phyloP scores from a whole-genome alignment of 148 eudicot species.

The Camellia japonica region DNA sequence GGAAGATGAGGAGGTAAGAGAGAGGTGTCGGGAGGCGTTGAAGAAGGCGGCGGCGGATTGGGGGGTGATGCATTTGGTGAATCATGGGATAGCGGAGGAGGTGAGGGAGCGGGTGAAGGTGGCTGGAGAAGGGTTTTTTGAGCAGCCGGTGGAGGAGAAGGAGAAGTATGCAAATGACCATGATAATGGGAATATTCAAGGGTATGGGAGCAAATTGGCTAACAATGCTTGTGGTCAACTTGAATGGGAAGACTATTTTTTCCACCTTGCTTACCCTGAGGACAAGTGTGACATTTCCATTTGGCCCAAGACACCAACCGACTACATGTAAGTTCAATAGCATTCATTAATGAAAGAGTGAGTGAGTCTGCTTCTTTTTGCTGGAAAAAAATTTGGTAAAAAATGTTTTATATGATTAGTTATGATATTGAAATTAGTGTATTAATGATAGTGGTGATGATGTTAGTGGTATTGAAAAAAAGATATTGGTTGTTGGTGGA shows the following conservation, averaged over 20 bases:
- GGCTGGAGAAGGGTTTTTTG: constrained; percentile 67
- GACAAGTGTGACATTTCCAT: constrained; percentile 65
- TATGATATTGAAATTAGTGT: too few relatives aligned
- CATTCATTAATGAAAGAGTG: too few relatives aligned
- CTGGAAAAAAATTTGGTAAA: too few relatives aligned
- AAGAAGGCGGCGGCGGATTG: constrained; percentile 73
- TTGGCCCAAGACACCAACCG: constrained; percentile 77
- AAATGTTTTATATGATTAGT: too few relatives aligned
- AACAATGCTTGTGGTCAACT: constrained; percentile 75
- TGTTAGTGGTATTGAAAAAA: too few relatives aligned
- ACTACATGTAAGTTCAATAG: constrained; percentile 62
- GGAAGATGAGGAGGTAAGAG: constrained; percentile 48
- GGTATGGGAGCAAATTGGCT: constrained; percentile 92
- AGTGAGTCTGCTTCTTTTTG: too few relatives aligned
- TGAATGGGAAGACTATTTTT: constrained; percentile 94
- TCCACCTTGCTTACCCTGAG: constrained; percentile 73
- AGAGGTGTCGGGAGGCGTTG: constrained; percentile 45
- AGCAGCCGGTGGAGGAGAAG: constrained; percentile 77
- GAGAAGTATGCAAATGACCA: constrained; percentile 91
- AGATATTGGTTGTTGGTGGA: too few relatives aligned
- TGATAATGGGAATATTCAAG: constrained; percentile 77
- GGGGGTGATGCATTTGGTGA: constrained; percentile 91
- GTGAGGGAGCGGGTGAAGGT: constrained; percentile 56
- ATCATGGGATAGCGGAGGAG: constrained; percentile 74
- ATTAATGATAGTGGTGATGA: too few relatives aligned